Percentiles rank a stretch among this genome's conserved stretches.
Evolutionary conservation across 2,329 filamentous ascomycete genomes (phyloP).

Genomic region (Aspergillus sergii): DNA sequence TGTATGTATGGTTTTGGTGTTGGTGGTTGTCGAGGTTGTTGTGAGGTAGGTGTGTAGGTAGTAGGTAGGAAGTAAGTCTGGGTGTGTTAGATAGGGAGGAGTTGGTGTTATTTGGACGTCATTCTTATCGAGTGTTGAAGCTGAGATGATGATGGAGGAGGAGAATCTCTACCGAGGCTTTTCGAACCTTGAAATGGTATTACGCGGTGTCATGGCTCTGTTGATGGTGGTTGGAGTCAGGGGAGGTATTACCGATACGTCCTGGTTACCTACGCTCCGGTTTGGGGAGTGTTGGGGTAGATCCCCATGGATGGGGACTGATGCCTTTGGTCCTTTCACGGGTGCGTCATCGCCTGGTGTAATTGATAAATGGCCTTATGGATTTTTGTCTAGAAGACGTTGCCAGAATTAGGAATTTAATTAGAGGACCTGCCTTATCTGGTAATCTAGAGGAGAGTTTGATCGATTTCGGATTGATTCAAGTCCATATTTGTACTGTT

Average conservation of each 20-base stretch:
- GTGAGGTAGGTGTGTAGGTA: not conserved
- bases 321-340: too few relatives aligned
- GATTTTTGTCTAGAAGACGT: not conserved
- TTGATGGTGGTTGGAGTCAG: too few relatives aligned
- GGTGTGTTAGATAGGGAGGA: not conserved
- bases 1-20: not conserved
- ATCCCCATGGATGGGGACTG: too few relatives aligned
- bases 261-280: too few relatives aligned
- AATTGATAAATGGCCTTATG: not conserved
- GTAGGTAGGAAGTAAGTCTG: not conserved
- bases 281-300: too few relatives aligned
- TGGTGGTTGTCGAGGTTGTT: not conserved
- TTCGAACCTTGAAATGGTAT: not conserved
- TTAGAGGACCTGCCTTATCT: not conserved
- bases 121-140: not conserved
- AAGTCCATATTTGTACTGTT: not conserved
- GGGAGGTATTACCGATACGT: too few relatives aligned
- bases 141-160: not conserved
- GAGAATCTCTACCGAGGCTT: not conserved
- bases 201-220: not conserved
- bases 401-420: not conserved
- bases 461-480: too few relatives aligned
- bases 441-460: not conserved
- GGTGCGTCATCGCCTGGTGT: too few relatives aligned
- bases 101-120: not conserved